These are phyloP conservation scores for Haematococcus sp. DNA, from an alignment of 139 green algal species.

Conservation along the genomic window DNA sequence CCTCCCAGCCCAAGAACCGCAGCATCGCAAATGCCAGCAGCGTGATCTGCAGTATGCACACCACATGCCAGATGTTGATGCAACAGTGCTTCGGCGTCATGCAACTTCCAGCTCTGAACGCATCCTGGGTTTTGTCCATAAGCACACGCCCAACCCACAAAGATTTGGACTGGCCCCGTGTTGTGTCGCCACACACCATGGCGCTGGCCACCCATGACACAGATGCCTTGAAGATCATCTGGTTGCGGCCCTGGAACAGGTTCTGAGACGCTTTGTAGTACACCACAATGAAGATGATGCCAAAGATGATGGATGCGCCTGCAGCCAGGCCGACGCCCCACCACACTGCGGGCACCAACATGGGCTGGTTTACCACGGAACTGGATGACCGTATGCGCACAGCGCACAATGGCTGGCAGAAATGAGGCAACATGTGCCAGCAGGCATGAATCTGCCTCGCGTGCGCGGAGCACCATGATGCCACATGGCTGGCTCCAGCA, in stretches of 20 bases:
- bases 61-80: no score
- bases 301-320: constrained; percentile 35
- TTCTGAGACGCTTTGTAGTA: constrained; percentile 41
- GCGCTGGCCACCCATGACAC: constrained; percentile 40
- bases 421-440: no score
- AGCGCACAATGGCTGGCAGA: no score
- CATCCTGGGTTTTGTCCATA: neutral
- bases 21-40: constrained; percentile 59
- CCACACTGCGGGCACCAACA: constrained; percentile 62
- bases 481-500: no score
- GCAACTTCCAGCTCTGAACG: no score
- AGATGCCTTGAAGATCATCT: constrained; percentile 38
- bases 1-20: constrained; percentile 49
- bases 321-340: constrained; percentile 41
- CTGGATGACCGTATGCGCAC: no score
- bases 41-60: constrained; percentile 31
- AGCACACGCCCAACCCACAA: no score
- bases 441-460: no score
- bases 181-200: constrained; percentile 3
- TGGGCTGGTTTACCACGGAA: no score
- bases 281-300: constrained; percentile 39
- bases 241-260: constrained; percentile 38
- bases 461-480: no score
- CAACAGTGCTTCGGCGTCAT: no score
- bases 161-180: no score